Evolutionary conservation across 345 rosid species (phyloP), one percentile per base, ranked within the genome.

Genomic region (Gossypium stocksii): DNA sequence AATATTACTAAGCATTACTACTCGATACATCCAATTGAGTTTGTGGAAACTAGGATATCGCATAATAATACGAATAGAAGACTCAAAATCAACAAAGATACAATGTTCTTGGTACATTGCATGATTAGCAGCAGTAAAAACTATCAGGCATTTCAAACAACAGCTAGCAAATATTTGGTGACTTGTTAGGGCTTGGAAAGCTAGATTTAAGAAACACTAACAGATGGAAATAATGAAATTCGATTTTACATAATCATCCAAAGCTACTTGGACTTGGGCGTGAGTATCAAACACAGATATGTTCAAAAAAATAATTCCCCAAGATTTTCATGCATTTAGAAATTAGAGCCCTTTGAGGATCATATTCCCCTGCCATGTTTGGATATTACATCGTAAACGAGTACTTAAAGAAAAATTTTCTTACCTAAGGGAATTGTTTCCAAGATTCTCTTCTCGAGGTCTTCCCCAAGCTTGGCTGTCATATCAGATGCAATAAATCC

Each of bases 401-500:
- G n/a, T 25, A 25, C 64, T 59, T 59, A 7, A 59, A 59, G 38
- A 59, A 59, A 59, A 59, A 25, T 7, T 57, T n/a, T 64, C 87
- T 79, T 76, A 91, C 99, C 98, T 77, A 93, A 75, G 69, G 99
- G 99, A 67, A 95, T 93, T 38, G 91, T 82, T 80, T 81, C 89
- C 89, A 93, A 73, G 76, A 93, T 86, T 83, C 90, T 95, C 98
- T 93, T 95, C 83, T 91, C 94, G 75, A 88, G 81, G 77, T 89
- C 94, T 45, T 91, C 97, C 41, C 97, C 90, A 79, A 95, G 99
- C 83, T 93, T 88, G 77, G 94, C 88, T 66, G 99, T 93, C 96
- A 92, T 87, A 76, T 92, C 96, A 78, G 97, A 90, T 60, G 97
- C 97, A 70, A 95, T 95, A 83, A 95, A 93, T 53, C 98, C 99